Base-by-base conservation (phyloP, 116 monocot genomes). In the Dioscorea cayenensis region DNA sequence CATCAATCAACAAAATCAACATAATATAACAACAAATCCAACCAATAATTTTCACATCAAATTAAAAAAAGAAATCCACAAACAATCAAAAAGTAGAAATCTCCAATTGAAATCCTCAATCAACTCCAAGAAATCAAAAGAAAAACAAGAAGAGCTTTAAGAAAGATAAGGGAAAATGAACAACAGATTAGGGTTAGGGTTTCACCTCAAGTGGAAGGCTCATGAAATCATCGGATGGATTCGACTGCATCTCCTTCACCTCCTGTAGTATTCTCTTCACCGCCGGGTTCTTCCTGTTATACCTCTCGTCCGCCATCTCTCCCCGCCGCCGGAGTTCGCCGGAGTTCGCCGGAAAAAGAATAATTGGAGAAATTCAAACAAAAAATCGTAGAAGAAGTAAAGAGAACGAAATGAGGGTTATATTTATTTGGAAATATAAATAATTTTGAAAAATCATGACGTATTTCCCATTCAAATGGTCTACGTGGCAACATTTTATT, bases 221-320 rank as follows among this genome's bases (percentile, higher is more conserved):
- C 79, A 89, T 89, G 87, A 92, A 95, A 48, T 95, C 95, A 32
- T 86, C 87, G 43, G 95, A 95, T 0, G 96, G 96, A 68, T 90
- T 92, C 22, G 89, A 69, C 75, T 96, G 96, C 92, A 96, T 90
- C 79, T 96, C 96, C 85, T 90, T 96, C 66, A 90, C 77, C 84
- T 96, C 96, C 81, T 96, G 96, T 17, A 96, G 85, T 64, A 96
- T 96, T 85, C 96, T 72, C 90, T 96, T 96, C 83, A 96, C 96
- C 60, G 92, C 82, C 60, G 96, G 84, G 77, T 96, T 96, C 83
- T 80, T 92, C 83, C 64, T 66, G 76, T 96, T 96, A 77, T 84
- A 92, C 80, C 78, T 92, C 72, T 77, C 87, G 72, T 76, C 92
- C 76, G 81, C 87, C 95, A 87, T 82, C 70, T 2, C 55, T 16